phyloP scores from a whole-genome alignment of 2,329 filamentous ascomycete genomes.

The Phoma sp. region DNA sequence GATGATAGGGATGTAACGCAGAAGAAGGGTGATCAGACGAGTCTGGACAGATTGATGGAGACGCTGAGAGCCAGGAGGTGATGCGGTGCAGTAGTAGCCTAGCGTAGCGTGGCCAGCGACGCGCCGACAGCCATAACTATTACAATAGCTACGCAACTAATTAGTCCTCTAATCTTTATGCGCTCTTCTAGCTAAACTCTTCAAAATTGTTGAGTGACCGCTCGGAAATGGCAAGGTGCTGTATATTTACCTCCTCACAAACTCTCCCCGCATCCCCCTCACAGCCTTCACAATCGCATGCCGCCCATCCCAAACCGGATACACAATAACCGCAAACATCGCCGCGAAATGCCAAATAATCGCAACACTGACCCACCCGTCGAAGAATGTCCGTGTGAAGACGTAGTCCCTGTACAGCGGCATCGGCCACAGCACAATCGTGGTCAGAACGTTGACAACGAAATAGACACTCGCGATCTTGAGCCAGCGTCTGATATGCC shows the following conservation, averaged over 20 bases:
- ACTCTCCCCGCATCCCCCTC: conserved; percentile 4
- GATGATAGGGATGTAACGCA: no score
- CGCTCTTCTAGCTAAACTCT: no score
- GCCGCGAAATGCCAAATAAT: conserved; percentile 81
- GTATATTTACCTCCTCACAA: neutral
- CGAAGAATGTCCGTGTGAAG: conserved; percentile 79
- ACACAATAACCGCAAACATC: conserved; percentile 74
- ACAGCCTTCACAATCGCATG: conserved; percentile 13
- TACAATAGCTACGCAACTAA: no score
- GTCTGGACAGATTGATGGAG: no score
- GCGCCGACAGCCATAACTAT: no score
- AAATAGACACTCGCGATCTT: conserved; percentile 18
- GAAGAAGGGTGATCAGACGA: no score
- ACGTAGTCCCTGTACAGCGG: conserved; percentile 87
- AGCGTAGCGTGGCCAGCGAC: no score
- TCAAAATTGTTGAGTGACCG: no score
- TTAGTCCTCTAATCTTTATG: no score
- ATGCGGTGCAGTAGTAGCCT: no score
- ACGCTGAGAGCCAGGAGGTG: no score
- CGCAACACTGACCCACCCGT: conserved; percentile 69
- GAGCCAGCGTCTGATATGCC: conserved; percentile 13
- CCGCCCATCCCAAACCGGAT: conserved; percentile 73
- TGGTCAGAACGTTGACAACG: conserved; percentile 13
- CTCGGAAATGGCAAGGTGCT: no score
- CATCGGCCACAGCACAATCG: conserved; percentile 80